Percentiles rank a stretch among this genome's conserved stretches.
phyloP scores from a whole-genome alignment of 2,329 filamentous ascomycete species.

The Colletotrichum noveboracense region DNA sequence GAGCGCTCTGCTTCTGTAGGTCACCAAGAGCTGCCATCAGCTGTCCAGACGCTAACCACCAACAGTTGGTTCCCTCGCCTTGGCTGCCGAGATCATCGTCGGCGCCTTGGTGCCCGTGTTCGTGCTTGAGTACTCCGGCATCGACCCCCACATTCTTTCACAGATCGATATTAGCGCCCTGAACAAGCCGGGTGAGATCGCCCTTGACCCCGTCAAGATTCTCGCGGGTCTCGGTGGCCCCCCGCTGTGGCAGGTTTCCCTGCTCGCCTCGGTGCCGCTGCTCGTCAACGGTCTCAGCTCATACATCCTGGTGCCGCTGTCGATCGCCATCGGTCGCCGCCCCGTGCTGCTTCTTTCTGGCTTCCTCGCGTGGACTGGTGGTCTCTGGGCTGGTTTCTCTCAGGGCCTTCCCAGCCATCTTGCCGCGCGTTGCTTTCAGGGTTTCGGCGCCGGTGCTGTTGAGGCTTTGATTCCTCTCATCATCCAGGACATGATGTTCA shows the following conservation, averaged over 20 bases:
- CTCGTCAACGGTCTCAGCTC: slow-evolving; percentile 38
- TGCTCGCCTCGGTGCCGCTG: slow-evolving; percentile 38
- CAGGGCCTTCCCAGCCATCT: slow-evolving; percentile 33
- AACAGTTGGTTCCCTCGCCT: slow-evolving; percentile 21
- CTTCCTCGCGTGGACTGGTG: slow-evolving; percentile 37
- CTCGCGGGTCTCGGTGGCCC: slow-evolving; percentile 31
- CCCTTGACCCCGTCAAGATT: slow-evolving; percentile 32
- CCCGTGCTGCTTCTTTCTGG: slow-evolving; percentile 38
- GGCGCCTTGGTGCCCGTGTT: slow-evolving; percentile 37
- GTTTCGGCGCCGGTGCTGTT: slow-evolving; percentile 38
- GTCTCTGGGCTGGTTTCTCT: slow-evolving; percentile 39
- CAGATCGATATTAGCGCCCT: slow-evolving; percentile 24
- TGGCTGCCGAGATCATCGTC: slow-evolving; percentile 28
- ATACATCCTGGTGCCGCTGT: slow-evolving; percentile 43
- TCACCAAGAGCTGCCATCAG: background rate
- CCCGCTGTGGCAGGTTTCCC: slow-evolving; percentile 32
- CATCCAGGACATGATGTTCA: slow-evolving; percentile 42
- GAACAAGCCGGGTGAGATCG: slow-evolving; percentile 17
- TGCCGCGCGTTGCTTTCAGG: slow-evolving; percentile 37
- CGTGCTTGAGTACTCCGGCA: slow-evolving; percentile 37
- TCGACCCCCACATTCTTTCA: slow-evolving; percentile 33
- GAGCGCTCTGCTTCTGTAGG: slow-evolving; percentile 34
- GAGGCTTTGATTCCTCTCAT: slow-evolving; percentile 42
- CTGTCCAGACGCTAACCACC: background rate
- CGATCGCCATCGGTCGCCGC: slow-evolving; percentile 38